A percentile compares a stretch with the other conserved stretches of the same genome.
These are phyloP conservation scores for Kurtzmaniella fragi DNA, from an alignment of 805 yeast species.

Conservation along the genomic window DNA sequence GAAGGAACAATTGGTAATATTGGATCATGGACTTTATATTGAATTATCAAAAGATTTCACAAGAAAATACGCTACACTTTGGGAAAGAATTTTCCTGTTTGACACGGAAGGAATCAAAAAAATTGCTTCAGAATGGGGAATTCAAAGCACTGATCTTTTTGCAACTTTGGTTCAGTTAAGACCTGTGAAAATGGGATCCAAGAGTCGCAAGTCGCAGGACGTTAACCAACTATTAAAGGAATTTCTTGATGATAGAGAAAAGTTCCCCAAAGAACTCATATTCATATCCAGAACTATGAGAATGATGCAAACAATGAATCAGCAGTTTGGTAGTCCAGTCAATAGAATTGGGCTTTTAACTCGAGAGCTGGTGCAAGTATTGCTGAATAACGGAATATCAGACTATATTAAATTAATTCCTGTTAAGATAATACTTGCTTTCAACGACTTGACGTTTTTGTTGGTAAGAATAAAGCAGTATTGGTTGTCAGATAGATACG, in stretches of 20 bases:
- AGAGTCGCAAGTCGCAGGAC: slow-evolving; percentile 32
- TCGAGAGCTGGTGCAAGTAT: slow-evolving; percentile 41
- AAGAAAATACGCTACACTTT: slow-evolving; percentile 52
- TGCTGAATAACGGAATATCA: slow-evolving; percentile 4
- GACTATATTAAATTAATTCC: slow-evolving; percentile 13
- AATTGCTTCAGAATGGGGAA: slow-evolving; percentile 62
- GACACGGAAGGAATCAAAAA: slow-evolving; percentile 43
- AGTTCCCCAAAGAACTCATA: slow-evolving; percentile 61
- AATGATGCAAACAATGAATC: slow-evolving; percentile 67
- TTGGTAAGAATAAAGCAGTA: slow-evolving; percentile 28
- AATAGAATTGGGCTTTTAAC: slow-evolving; percentile 65
- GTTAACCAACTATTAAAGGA: slow-evolving; percentile 45
- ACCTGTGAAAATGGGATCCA: slow-evolving; percentile 31
- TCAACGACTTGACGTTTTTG: slow-evolving; percentile 29
- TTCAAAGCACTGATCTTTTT: slow-evolving; percentile 58
- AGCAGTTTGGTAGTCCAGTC: slow-evolving; percentile 65
- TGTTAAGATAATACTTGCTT: slow-evolving; percentile 17
- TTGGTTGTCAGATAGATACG: slow-evolving; percentile 25
- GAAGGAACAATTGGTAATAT: slow-evolving; percentile 55
- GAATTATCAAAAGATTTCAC: slow-evolving; percentile 47
- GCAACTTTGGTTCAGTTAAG: slow-evolving; percentile 51
- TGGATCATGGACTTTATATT: slow-evolving; percentile 75
- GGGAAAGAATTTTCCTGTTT: slow-evolving; percentile 57
- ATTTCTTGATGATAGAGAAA: slow-evolving; percentile 57
- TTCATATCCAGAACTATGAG: slow-evolving; percentile 70